Conservation (phyloP, 2,329 filamentous ascomycete species). For the Boeremia exigua region DNA sequence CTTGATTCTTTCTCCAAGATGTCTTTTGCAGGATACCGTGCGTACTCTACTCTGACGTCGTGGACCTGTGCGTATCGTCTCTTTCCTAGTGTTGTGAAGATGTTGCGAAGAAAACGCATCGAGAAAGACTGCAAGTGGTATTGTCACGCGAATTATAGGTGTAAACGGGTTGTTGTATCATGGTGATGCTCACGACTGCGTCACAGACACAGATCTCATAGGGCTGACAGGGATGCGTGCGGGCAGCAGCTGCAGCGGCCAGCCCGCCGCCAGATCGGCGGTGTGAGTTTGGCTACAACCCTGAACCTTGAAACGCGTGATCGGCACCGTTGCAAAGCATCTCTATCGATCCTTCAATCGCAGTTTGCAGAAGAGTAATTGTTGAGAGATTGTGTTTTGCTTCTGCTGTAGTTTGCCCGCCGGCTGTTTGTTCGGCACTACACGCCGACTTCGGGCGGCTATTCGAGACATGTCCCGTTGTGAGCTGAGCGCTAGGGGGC, state of each 20-base stretch:
- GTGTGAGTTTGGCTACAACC: conserved; percentile 3
- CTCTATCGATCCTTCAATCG: not conserved
- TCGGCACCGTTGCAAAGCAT: conserved; percentile 2
- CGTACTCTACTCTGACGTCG: conserved; percentile 30
- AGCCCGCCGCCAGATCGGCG: conserved; percentile 7
- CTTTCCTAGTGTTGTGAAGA: conserved; percentile 14
- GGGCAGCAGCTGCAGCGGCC: not conserved
- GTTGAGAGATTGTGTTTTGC: not conserved
- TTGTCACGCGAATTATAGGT: not conserved
- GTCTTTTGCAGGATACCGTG: conserved; percentile 14
- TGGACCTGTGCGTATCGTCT: conserved; percentile 39
- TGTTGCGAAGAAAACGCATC: conserved; percentile 24
- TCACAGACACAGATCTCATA: conserved; percentile 15
- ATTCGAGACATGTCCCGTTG: not conserved
- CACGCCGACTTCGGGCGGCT: conserved; percentile 4
- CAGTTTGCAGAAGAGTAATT: not conserved
- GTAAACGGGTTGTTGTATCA: not conserved
- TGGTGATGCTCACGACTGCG: conserved; percentile 20
- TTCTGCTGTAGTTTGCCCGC: not conserved
- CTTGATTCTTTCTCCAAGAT: conserved; percentile 4
- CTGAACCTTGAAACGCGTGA: not conserved
- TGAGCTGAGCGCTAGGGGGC: not conserved
- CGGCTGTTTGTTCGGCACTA: conserved; percentile 4
- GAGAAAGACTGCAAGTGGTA: not conserved
- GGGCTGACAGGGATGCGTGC: conserved; percentile 19